Conservation (phyloP, 805 yeast genomes). For the Myxozyma neotropica region DNA sequence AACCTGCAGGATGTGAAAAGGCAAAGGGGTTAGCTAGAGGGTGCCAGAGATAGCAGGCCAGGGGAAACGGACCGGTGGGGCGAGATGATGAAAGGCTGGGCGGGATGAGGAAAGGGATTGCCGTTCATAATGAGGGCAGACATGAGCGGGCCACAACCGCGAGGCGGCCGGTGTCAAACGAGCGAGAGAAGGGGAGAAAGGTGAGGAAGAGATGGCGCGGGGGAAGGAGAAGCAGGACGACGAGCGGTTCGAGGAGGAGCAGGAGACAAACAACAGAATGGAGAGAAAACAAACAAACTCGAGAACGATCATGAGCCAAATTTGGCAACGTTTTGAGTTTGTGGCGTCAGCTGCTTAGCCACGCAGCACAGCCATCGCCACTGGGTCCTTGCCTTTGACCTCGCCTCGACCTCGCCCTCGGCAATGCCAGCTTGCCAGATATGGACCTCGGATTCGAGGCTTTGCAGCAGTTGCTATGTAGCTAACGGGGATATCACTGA, state of each 20-base stretch:
- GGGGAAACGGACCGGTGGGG: slow-evolving; percentile 31
- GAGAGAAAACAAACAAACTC: background rate
- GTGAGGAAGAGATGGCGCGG: background rate
- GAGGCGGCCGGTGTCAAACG: slow-evolving; percentile 2
- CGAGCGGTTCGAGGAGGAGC: background rate
- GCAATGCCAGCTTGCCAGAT: no score
- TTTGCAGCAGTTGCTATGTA: no score
- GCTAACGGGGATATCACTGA: no score
- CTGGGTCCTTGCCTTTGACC: no score
- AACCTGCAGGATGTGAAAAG: no score
- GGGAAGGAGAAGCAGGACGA: background rate
- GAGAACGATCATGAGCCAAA: background rate
- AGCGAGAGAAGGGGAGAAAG: background rate
- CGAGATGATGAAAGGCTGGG: slow-evolving; percentile 34
- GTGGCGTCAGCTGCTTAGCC: background rate
- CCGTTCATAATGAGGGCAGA: slow-evolving; percentile 26
- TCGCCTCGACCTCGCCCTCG: no score
- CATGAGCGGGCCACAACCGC: slow-evolving; percentile 1
- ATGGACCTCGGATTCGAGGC: no score
- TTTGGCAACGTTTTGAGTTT: background rate
- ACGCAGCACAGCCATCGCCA: no score
- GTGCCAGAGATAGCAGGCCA: background rate
- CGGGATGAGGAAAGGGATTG: slow-evolving; percentile 22
- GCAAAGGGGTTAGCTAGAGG: no score
- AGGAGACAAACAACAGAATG: background rate